Percentiles rank a stretch among this genome's conserved stretches.
Evolutionary conservation across 2,329 filamentous ascomycete genomes (phyloP).

Genomic region (Fusarium floridanum): DNA sequence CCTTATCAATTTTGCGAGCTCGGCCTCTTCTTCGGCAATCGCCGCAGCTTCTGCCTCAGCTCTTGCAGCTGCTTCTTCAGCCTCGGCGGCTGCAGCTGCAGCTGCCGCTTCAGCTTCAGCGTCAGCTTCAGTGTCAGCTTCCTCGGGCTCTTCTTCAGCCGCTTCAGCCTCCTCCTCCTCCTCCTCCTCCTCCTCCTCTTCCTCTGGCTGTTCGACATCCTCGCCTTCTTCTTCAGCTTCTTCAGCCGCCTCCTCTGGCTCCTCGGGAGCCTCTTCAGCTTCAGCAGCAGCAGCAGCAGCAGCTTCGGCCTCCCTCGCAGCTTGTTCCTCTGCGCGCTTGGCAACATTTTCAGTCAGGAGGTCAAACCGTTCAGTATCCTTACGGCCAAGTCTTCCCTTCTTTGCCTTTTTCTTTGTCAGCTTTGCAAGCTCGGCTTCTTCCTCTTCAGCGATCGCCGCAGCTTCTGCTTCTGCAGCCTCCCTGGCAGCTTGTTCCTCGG

Average conservation of each 20-base stretch:
- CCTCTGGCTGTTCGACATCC: slow-evolving; percentile 40
- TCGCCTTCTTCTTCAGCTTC: slow-evolving; percentile 45
- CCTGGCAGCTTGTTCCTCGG: neutral
- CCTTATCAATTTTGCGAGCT: slow-evolving; percentile 56
- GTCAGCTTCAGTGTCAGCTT: slow-evolving; percentile 23
- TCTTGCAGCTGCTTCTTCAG: slow-evolving; percentile 21
- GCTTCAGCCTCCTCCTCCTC: slow-evolving; percentile 32
- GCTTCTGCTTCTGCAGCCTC: slow-evolving; percentile 28
- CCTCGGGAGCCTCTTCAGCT: slow-evolving; percentile 34
- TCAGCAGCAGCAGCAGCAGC: slow-evolving; percentile 31
- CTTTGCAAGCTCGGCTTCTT: slow-evolving; percentile 58
- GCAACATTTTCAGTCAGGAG: slow-evolving; percentile 20
- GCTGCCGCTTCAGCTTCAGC: slow-evolving; percentile 48
- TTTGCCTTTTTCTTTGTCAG: slow-evolving; percentile 54
- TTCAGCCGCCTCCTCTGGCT: slow-evolving; percentile 28
- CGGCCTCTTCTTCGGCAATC: slow-evolving; percentile 48
- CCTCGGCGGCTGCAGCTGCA: slow-evolving; percentile 41
- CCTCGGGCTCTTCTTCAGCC: slow-evolving; percentile 49
- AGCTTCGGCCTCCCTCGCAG: slow-evolving; percentile 31
- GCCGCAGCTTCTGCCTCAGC: slow-evolving; percentile 46
- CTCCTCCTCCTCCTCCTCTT: slow-evolving; percentile 43
- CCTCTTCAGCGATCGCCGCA: slow-evolving; percentile 45
- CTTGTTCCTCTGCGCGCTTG: slow-evolving; percentile 6
- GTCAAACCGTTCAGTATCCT: slow-evolving; percentile 38
- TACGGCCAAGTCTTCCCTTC: slow-evolving; percentile 47